Evolutionary conservation across 768 basidiomycete genomes (phyloP).

Genomic region (Neoboletus magnificus): DNA sequence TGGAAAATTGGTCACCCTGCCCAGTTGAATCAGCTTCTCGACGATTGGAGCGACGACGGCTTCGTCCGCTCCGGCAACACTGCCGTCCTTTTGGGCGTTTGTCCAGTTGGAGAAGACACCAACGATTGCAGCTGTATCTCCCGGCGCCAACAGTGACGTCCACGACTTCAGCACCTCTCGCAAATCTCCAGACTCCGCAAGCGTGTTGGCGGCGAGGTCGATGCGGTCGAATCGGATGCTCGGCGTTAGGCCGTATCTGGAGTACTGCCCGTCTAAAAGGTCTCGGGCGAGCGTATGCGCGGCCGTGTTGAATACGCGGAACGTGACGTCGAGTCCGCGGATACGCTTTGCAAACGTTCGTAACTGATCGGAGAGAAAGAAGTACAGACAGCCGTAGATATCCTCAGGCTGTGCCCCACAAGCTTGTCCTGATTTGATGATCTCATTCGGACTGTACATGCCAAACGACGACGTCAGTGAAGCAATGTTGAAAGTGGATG

Average conservation of each 20-base stretch:
- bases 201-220: constrained; percentile 39
- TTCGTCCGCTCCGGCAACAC: constrained; percentile 13
- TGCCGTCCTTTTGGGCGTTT: constrained; percentile 2
- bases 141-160: constrained; percentile 34
- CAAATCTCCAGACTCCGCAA: constrained; percentile 35
- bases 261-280: constrained; percentile 24
- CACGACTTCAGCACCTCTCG: constrained; percentile 32
- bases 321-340: constrained; percentile 33
- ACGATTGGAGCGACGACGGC: constrained; percentile 11
- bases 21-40: constrained; percentile 8
- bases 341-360: constrained; percentile 37
- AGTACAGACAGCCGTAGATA: constrained; percentile 48
- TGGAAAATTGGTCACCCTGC: constrained; percentile 18
- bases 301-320: constrained; percentile 35
- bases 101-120: constrained; percentile 45
- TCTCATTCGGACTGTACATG: constrained; percentile 35
- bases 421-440: constrained; percentile 35
- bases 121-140: constrained; percentile 33
- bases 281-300: constrained; percentile 39
- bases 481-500: not conserved
- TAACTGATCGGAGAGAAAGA: constrained; percentile 40
- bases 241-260: constrained; percentile 23
- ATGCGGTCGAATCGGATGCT: constrained; percentile 41
- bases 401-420: constrained; percentile 39
- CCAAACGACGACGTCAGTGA: not conserved